Percentiles rank a stretch among this genome's conserved stretches.
Evolutionary conservation across 306 rosid genomes (phyloP).

Genomic region (Inga oerstediana): DNA sequence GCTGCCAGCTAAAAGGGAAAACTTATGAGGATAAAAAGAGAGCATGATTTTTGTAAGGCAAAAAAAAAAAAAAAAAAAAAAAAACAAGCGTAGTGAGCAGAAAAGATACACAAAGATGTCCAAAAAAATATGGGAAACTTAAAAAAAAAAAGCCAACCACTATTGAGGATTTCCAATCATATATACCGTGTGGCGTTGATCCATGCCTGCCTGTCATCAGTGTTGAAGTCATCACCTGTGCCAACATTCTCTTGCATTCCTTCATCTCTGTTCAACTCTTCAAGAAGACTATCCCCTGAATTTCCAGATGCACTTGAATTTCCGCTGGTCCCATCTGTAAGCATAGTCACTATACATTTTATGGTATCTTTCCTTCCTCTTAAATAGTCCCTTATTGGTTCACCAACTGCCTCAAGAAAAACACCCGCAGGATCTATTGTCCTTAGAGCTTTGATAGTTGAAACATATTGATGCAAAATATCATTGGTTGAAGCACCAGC

Average conservation of each 20-base stretch:
- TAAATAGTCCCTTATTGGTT: conserved; percentile 93
- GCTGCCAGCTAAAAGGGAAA: conserved; percentile 84
- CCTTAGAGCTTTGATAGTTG: conserved; percentile 90
- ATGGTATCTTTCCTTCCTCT: conserved; percentile 98
- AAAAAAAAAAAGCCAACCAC: background rate
- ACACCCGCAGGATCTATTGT: conserved; percentile 96
- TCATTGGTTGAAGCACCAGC: conserved; percentile 99
- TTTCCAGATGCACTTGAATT: conserved; percentile 79
- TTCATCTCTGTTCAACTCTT: conserved; percentile 94
- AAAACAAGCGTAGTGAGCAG: background rate
- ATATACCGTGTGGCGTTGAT: conserved; percentile 70
- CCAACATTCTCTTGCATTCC: conserved; percentile 80
- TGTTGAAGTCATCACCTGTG: conserved; percentile 80
- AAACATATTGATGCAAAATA: conserved; percentile 96
- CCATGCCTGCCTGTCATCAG: conserved; percentile 97
- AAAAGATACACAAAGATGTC: background rate
- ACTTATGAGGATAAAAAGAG: conserved; percentile 11
- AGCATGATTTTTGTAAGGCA: conserved; percentile 13
- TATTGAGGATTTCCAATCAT: background rate
- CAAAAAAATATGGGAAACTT: conserved; percentile 4
- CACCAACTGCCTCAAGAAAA: conserved; percentile 97
- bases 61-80: background rate
- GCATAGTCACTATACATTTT: conserved; percentile 96
- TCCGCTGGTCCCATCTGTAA: conserved; percentile 93
- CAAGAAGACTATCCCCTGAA: conserved; percentile 97